Evolutionary conservation across 2,329 filamentous ascomycete genomes (phyloP), one percentile per base, ranked within the genome.

Genomic region (Ophiognomonia clavigignenti-juglandacearum): DNA sequence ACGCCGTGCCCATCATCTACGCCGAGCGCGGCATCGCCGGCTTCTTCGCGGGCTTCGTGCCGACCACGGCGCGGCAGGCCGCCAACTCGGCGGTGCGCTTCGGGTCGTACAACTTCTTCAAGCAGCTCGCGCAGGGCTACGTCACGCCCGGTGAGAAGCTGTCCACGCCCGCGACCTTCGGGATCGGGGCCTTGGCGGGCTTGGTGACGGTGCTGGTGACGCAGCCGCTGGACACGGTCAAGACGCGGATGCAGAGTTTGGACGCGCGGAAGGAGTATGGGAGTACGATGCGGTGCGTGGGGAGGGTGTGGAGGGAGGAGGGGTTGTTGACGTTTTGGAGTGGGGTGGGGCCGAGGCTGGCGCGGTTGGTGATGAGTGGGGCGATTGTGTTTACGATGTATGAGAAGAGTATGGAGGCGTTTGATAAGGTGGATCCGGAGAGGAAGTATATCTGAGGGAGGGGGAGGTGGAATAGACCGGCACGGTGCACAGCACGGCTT

Each of bases 321-420:
- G 92, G 93, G 2, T 47, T 97, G 11, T 64, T 92, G 34, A 96
- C 91, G 1, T 87, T 97, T 55, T 98, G 93, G 93, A 92, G 88
- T 56, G 93, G 93, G 22, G 92, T 93, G 19, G 62, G 97, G 56
- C 93, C 93, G 1, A 76, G 93, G 45, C 67, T 98, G 59, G 92
- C 83, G 20, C 76, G 93, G 48, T 65, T 98, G 57, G 86, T 96
- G 35, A 67, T 97, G 66, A 96, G 90, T 61, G 93, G 93, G 47
- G 93, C 93, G 16, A 96, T 98, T 61, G 93, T 98, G 34, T 98
- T 98, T 62, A 95, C 93, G 19, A 95, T 97, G 84, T 93, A 96
- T 64, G 92, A 97, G 72, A 96, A 96, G 78, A 87, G 85, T 50
- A 97, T 97, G 74, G 92, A 96, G 44, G 59, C 90, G 48, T 82